Evolutionary conservation across 2,329 filamentous ascomycete genomes (phyloP).

Genomic region (Byssothecium circinans): DNA sequence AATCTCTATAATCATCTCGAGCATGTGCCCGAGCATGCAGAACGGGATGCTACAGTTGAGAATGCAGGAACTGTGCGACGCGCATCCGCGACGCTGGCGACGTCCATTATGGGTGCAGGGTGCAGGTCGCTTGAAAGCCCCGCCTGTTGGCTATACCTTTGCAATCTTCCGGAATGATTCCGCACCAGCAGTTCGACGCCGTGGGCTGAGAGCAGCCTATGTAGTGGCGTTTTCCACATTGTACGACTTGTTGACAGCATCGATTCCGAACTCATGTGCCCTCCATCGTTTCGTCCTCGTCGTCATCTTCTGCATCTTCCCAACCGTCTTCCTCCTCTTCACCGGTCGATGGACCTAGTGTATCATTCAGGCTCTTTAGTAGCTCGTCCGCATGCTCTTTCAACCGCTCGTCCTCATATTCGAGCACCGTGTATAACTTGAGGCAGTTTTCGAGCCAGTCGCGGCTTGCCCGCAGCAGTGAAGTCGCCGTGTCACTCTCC

Average conservation of each 20-base stretch:
- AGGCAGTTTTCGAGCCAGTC: conserved; percentile 83
- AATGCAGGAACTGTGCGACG: neutral
- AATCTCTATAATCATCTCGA: too few species aligned
- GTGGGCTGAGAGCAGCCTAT: neutral
- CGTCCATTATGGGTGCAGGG: too few species aligned
- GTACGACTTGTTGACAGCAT: neutral
- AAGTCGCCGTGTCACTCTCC: conserved; percentile 56
- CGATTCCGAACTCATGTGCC: conserved; percentile 32
- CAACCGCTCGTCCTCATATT: conserved; percentile 83
- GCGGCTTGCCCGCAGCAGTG: conserved; percentile 71
- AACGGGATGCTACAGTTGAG: neutral
- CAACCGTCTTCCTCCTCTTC: conserved; percentile 49
- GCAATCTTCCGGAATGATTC: too few species aligned
- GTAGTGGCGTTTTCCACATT: neutral
- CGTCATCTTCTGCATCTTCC: conserved; percentile 37
- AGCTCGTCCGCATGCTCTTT: conserved; percentile 76
- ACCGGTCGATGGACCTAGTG: conserved; percentile 47
- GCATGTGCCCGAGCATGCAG: too few species aligned
- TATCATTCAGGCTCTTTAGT: conserved; percentile 52
- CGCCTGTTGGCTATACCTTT: too few species aligned
- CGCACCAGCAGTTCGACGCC: neutral
- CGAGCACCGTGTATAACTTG: conserved; percentile 73
- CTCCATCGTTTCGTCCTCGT: conserved; percentile 42
- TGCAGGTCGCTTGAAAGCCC: too few species aligned
- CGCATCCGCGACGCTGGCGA: neutral